Conservation (phyloP, 108 stramenopile genomes). For the Asterionellopsis glacialis region DNA sequence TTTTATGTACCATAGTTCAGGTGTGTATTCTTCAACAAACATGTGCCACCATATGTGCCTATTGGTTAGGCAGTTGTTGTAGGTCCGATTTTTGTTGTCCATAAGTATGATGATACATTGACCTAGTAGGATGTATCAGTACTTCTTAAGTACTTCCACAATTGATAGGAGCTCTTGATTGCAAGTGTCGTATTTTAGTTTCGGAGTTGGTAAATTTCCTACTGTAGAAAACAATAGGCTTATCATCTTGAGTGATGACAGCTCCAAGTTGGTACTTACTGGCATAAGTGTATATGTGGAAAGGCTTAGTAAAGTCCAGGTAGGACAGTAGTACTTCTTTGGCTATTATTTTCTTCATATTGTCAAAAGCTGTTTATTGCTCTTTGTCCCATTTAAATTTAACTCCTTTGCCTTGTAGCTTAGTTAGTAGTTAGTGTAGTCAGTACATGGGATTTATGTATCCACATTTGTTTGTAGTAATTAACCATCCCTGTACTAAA, state of each 20-base stretch:
- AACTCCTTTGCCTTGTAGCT: not conserved
- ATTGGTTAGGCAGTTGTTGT: conserved; percentile 12
- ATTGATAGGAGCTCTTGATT: conserved; percentile 41
- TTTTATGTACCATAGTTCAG: conserved; percentile 23
- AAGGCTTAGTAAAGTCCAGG: conserved; percentile 38
- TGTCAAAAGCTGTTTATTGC: conserved; percentile 30
- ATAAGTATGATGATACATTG: conserved; percentile 24
- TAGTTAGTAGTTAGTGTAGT: conserved; percentile 33
- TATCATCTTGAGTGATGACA: conserved; percentile 27
- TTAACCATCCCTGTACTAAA: conserved; percentile 44
- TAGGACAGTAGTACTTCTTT: conserved; percentile 24
- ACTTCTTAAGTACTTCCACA: conserved; percentile 36
- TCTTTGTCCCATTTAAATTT: conserved; percentile 2
- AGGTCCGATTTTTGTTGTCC: conserved; percentile 43
- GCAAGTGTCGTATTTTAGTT: conserved; percentile 28
- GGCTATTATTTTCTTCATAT: conserved; percentile 38
- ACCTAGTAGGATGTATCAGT: conserved; percentile 29
- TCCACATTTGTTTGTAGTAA: conserved; percentile 40
- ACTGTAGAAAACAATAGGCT: conserved; percentile 36
- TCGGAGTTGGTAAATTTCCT: conserved; percentile 30
- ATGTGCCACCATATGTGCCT: conserved; percentile 42
- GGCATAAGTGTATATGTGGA: conserved; percentile 44
- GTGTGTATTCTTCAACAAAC: conserved; percentile 35
- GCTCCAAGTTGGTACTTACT: conserved; percentile 36
- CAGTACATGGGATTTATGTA: conserved; percentile 19